Conservation (phyloP, 495 filamentous ascomycete genomes). For the Cercophora samala region DNA sequence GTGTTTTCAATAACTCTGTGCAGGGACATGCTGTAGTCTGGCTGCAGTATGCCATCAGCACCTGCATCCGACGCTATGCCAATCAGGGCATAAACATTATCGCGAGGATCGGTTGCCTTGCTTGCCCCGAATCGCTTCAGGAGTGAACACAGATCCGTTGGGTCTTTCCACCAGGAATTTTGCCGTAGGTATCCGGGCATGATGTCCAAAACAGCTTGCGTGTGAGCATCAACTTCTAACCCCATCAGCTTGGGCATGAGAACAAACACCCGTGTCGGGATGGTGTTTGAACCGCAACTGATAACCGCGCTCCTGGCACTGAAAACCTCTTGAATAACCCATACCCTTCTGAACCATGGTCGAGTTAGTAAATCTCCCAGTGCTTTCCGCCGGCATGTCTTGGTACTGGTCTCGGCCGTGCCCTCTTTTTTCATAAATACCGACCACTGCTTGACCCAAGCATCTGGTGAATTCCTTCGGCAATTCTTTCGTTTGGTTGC, state of each 20-base stretch:
- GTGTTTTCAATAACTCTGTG: not conserved
- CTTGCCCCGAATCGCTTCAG: conserved; percentile 31
- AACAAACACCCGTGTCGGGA: conserved; percentile 30
- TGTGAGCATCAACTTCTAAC: conserved; percentile 9
- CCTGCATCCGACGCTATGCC: conserved; percentile 28
- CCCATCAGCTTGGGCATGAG: conserved; percentile 27
- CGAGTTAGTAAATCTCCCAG: conserved; percentile 5
- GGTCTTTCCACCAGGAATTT: conserved; percentile 32
- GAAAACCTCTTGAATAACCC: conserved; percentile 27
- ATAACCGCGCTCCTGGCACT: conserved; percentile 11
- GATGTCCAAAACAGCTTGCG: conserved; percentile 38
- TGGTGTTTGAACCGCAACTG: conserved; percentile 28
- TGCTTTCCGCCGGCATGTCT: conserved; percentile 16
- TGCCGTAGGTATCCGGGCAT: conserved; percentile 31
- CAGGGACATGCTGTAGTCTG: conserved; percentile 3
- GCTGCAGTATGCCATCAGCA: not conserved
- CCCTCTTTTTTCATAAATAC: not conserved
- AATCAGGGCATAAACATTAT: conserved; percentile 38
- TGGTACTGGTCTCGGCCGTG: not conserved
- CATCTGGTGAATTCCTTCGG: not conserved
- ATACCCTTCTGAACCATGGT: conserved; percentile 26
- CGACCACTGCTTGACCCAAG: not conserved
- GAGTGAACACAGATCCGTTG: conserved; percentile 29
- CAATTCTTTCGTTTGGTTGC: not conserved
- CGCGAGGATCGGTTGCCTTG: conserved; percentile 31